These are phyloP conservation scores for Beauveria australis DNA, from an alignment of 2,329 filamentous ascomycete genomes.

Conservation along the genomic window DNA sequence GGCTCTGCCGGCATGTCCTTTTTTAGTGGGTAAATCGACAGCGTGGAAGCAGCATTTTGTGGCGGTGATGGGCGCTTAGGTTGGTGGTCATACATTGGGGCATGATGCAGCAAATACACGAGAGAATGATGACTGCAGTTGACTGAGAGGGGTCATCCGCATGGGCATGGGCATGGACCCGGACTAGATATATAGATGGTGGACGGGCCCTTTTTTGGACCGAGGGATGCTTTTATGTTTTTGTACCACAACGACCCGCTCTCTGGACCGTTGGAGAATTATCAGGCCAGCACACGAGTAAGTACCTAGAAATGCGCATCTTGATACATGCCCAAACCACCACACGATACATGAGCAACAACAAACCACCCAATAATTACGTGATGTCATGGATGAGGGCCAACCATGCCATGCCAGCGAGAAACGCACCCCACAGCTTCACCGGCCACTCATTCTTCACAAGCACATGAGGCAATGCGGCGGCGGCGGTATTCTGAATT, in stretches of 20 bases:
- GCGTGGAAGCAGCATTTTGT: background rate
- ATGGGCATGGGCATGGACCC: background rate
- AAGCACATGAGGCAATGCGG: background rate
- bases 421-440: background rate
- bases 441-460: background rate
- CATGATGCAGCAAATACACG: background rate
- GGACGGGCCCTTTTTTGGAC: no score
- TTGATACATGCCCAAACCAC: background rate
- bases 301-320: background rate
- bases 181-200: background rate
- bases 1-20: background rate
- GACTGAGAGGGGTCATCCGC: background rate
- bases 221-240: no score
- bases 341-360: background rate
- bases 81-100: background rate
- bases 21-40: background rate
- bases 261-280: no score
- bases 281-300: no score
- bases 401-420: background rate
- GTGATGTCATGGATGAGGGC: background rate
- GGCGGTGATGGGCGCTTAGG: background rate
- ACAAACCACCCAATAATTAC: background rate
- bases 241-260: no score
- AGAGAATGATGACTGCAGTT: constrained; percentile 6
- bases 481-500: background rate